phyloP scores from a whole-genome alignment of 371 early-diverging fungal species.

The Mortierella sp. region DNA sequence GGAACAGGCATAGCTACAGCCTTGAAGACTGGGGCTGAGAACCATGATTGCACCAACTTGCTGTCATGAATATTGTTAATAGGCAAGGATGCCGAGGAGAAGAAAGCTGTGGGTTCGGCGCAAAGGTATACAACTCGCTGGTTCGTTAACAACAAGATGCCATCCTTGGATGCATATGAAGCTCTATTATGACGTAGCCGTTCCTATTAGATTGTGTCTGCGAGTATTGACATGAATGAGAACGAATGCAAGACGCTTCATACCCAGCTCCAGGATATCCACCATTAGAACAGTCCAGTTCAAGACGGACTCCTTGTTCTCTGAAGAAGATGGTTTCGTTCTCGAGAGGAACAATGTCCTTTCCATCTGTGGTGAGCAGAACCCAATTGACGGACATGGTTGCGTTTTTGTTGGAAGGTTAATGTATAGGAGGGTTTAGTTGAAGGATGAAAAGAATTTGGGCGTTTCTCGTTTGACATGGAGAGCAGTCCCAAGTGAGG shows the following conservation, averaged over 20 bases:
- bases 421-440: neutral
- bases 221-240: too few relatives aligned
- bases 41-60: slow-evolving; percentile 49
- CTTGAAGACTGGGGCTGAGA: slow-evolving; percentile 44
- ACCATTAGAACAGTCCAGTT: slow-evolving; percentile 53
- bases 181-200: neutral
- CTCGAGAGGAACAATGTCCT: slow-evolving; percentile 49
- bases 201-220: too few relatives aligned
- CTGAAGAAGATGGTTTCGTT: slow-evolving; percentile 42
- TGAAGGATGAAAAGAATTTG: neutral
- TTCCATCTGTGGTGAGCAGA: slow-evolving; percentile 44
- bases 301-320: slow-evolving; percentile 34
- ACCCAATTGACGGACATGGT: slow-evolving; percentile 56
- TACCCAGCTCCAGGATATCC: slow-evolving; percentile 56
- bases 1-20: slow-evolving; percentile 50
- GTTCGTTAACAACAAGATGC: slow-evolving; percentile 45
- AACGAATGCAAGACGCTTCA: too few relatives aligned
- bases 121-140: slow-evolving; percentile 44
- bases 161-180: slow-evolving; percentile 35
- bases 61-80: slow-evolving; percentile 49
- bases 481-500: neutral
- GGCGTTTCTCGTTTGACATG: too few relatives aligned
- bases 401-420: neutral
- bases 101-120: slow-evolving; percentile 27
- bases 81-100: slow-evolving; percentile 43